A percentile compares a stretch with the other conserved stretches of the same genome.
Conservation (phyloP, 139 green algal genomes). For the Raphidocelis subcapitata region DNA sequence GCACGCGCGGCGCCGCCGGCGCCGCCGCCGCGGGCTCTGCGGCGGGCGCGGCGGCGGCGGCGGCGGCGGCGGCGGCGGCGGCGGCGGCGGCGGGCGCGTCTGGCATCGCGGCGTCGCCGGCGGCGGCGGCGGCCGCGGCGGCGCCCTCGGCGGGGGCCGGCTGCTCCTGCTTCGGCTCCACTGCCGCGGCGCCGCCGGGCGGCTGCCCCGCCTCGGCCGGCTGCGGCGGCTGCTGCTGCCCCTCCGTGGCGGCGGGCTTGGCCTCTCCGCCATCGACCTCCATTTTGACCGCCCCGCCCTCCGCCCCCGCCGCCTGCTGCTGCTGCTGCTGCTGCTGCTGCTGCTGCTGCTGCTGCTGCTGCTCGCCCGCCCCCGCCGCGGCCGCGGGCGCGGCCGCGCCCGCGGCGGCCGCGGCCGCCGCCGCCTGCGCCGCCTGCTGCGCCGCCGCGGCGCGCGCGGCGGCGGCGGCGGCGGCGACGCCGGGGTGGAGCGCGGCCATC, state of each 20-base stretch:
- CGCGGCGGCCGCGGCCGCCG: too few species aligned
- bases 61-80: background rate
- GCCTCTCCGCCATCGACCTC: background rate
- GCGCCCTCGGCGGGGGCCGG: background rate
- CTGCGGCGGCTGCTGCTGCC: constrained; percentile 6
- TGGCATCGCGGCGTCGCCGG: background rate
- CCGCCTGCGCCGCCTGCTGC: background rate
- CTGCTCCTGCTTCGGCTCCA: too few species aligned
- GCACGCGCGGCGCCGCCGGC: background rate
- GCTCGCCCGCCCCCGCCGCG: background rate
- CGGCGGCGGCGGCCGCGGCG: background rate
- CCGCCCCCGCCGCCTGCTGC: background rate
- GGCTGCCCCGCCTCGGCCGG: background rate
- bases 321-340: background rate
- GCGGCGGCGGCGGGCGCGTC: background rate
- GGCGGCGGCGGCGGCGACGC: background rate
- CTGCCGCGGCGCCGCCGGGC: constrained; percentile 11
- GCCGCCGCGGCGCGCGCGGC: constrained; percentile 5
- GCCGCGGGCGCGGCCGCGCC: background rate
- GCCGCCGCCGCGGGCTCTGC: background rate
- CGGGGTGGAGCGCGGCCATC: constrained; percentile 3
- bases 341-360: background rate
- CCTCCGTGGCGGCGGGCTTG: background rate
- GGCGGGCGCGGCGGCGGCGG: background rate
- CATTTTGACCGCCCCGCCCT: background rate